Evolutionary conservation across 371 early-diverging fungal species (phyloP), one percentile per base, ranked within the genome.

Genomic region (Gilbertella persicaria): DNA sequence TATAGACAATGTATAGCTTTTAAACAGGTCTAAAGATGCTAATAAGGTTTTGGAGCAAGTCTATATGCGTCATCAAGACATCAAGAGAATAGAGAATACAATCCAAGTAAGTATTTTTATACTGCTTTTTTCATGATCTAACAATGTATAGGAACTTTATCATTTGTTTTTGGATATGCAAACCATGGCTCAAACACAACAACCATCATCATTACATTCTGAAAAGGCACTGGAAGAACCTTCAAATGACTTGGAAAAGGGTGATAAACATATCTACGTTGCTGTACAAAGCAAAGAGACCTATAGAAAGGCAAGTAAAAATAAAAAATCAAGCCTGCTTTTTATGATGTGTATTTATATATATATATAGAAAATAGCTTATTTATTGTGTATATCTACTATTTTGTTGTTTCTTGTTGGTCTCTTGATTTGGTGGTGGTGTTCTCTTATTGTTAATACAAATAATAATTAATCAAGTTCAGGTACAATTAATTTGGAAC

Each of bases 131-230:
- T n/a, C n/a, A n/a, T n/a, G n/a, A n/a, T n/a, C n/a, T n/a, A n/a
- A n/a, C n/a, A n/a, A n/a, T n/a, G n/a, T 4, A 37, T 65, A 89
- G 85, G 93, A 92, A 78, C 64, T 92, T 29, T 87, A 88, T 63
- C 81, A 88, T 65, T 66, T 92, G 46, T 92, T 90, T 58, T 69
- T 85, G 41, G 93, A 92, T 64, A 88, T 92, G 91, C 78, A 88
- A 30, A 85, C 87, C 17, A 66, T 91, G 49, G 89, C 90, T 5
- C 80, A 83, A 26, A 77, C 80, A 16, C 91, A 91, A 58, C 90
- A 83, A 19, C 84, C 83, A 37, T 53, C 85, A 36, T 46, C 91
- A 19, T 72, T 82, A 50, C 71, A 80, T 33, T 83, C 89, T 21
- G 90, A 87, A 53, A 64, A 70, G 7, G 66, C 83, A 57, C 73